Evolutionary conservation across 495 filamentous ascomycete species (phyloP).

Genomic region (Emericellopsis terricola): DNA sequence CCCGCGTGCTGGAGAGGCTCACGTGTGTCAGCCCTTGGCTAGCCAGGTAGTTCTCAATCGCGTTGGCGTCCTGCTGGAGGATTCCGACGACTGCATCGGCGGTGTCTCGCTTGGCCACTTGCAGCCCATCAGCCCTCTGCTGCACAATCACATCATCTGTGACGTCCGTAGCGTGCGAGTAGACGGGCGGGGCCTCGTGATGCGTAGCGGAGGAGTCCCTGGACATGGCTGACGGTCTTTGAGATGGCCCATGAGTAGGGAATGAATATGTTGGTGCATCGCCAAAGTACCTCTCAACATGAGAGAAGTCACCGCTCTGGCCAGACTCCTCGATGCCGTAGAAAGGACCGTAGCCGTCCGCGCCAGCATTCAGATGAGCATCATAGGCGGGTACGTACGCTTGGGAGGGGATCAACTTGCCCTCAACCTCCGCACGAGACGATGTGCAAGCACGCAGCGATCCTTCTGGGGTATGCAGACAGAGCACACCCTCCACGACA

Average conservation of each 20-base stretch:
- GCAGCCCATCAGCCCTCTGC: slow-evolving; percentile 15
- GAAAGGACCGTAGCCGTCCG: slow-evolving; percentile 13
- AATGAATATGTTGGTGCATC: slow-evolving; percentile 20
- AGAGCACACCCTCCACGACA: too few species aligned
- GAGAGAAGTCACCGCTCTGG: slow-evolving; percentile 13
- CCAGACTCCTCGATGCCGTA: slow-evolving; percentile 18
- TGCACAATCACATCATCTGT: background rate
- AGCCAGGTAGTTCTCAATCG: slow-evolving; percentile 7
- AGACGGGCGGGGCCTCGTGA: background rate
- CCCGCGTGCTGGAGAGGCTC: slow-evolving; percentile 17
- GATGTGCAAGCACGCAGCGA: too few species aligned
- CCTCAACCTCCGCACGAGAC: too few species aligned
- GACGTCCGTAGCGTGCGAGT: too few species aligned
- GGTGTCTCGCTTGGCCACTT: slow-evolving; percentile 11
- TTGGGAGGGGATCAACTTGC: slow-evolving; percentile 11
- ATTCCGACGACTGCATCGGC: slow-evolving; percentile 11
- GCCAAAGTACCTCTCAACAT: slow-evolving; percentile 17
- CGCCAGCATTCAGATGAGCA: too few species aligned
- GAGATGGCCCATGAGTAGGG: slow-evolving; percentile 6
- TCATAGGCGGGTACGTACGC: too few species aligned
- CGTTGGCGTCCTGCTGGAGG: slow-evolving; percentile 6
- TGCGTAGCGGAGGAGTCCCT: background rate
- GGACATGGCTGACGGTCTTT: background rate
- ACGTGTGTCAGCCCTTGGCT: slow-evolving; percentile 22
- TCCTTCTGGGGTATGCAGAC: too few species aligned